A percentile compares a stretch with the other conserved stretches of the same genome.
These are phyloP conservation scores for Logfia minima DNA, from an alignment of 129 eudicot species.

Conservation along the genomic window DNA sequence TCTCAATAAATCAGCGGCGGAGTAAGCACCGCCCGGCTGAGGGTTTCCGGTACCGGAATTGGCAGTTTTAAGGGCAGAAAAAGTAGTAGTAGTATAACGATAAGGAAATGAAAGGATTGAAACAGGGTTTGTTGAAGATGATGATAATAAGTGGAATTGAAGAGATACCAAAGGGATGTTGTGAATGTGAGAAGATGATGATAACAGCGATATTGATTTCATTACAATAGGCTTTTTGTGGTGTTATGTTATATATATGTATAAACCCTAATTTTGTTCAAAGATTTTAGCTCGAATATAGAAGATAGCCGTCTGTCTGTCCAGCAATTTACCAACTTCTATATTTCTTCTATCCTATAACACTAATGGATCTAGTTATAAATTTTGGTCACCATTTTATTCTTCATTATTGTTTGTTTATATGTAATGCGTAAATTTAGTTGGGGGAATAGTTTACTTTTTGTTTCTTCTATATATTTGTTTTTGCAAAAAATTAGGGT, in stretches of 20 bases:
- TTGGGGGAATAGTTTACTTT: too few relatives aligned
- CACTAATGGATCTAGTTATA: too few relatives aligned
- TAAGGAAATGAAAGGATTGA: constrained; percentile 27
- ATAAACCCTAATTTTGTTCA: background rate
- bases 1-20: constrained; percentile 41
- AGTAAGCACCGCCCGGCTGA: background rate
- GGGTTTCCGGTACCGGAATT: background rate
- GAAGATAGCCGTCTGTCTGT: too few relatives aligned
- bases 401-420: too few relatives aligned
- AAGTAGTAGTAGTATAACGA: background rate
- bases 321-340: too few relatives aligned
- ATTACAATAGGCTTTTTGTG: background rate
- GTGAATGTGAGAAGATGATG: constrained; percentile 6
- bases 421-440: too few relatives aligned
- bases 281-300: too few relatives aligned
- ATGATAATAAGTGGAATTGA: constrained; percentile 12
- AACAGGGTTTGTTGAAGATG: constrained; percentile 15
- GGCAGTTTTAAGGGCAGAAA: constrained; percentile 32
- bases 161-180: constrained; percentile 20
- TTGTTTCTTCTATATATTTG: too few relatives aligned
- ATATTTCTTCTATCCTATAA: too few relatives aligned
- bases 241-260: background rate
- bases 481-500: too few relatives aligned
- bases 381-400: too few relatives aligned
- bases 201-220: constrained; percentile 10